Percentiles rank a stretch among this genome's conserved stretches.
phyloP scores from a whole-genome alignment of 495 filamentous ascomycete species.

The Hypoxylon rickii region DNA sequence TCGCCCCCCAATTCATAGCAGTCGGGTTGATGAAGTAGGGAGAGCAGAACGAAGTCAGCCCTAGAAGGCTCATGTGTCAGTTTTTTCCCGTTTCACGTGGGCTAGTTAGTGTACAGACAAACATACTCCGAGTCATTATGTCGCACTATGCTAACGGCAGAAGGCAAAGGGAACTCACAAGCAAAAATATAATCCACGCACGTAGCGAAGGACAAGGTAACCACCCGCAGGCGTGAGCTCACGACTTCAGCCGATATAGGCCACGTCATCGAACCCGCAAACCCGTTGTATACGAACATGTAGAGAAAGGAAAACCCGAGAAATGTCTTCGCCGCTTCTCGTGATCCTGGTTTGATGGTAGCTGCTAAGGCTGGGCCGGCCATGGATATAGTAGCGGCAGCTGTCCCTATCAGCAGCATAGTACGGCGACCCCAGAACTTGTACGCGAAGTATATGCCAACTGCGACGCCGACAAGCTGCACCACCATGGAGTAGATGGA shows the following conservation, averaged over 20 bases:
- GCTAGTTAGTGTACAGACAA: background rate
- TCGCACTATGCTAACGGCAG: background rate
- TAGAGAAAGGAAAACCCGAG: constrained; percentile 44
- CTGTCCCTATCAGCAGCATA: constrained; percentile 50
- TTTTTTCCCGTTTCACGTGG: constrained; percentile 4
- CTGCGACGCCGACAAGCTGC: constrained; percentile 48
- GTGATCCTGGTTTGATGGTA: constrained; percentile 41
- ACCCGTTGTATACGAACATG: constrained; percentile 48
- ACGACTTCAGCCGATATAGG: constrained; percentile 44
- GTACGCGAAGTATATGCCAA: constrained; percentile 48
- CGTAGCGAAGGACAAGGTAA: constrained; percentile 47
- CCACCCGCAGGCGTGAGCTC: constrained; percentile 45
- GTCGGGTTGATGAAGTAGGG: constrained; percentile 49
- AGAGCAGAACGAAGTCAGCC: constrained; percentile 44
- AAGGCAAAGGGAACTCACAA: constrained; percentile 26
- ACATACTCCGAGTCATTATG: background rate
- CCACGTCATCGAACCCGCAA: constrained; percentile 49
- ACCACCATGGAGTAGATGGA: constrained; percentile 48
- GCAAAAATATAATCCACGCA: constrained; percentile 46
- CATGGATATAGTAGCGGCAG: constrained; percentile 49
- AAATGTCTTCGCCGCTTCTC: constrained; percentile 48
- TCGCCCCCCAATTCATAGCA: constrained; percentile 46
- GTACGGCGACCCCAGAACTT: constrained; percentile 51
- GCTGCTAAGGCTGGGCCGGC: constrained; percentile 29
- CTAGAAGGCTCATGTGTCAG: constrained; percentile 8